These are phyloP conservation scores for Litchi chinensis DNA, from an alignment of 345 rosid genomes.

Conservation along the genomic window DNA sequence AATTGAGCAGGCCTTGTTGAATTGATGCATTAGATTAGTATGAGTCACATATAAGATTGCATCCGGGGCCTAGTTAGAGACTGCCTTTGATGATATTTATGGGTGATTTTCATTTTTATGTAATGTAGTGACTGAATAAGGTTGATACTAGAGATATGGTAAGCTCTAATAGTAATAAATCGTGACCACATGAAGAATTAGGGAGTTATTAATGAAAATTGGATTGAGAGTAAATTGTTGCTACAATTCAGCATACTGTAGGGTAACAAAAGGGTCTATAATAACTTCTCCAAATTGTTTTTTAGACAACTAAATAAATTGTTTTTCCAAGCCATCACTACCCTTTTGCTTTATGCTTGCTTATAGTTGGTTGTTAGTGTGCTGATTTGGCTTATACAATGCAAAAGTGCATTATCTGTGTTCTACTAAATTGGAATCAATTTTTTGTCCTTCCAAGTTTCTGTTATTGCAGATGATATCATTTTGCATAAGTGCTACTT, in stretches of 20 bases:
- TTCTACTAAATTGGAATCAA: background rate
- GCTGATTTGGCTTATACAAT: background rate
- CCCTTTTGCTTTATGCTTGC: background rate
- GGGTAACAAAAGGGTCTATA: background rate
- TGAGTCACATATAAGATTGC: constrained; percentile 64
- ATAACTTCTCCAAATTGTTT: background rate
- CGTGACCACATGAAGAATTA: background rate
- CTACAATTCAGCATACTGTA: background rate
- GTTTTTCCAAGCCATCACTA: background rate
- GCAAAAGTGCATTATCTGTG: background rate
- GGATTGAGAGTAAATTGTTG: background rate
- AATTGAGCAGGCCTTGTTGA: background rate
- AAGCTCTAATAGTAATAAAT: background rate
- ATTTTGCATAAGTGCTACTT: background rate
- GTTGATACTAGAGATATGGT: background rate
- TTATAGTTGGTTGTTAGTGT: background rate
- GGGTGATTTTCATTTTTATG: background rate
- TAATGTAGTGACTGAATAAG: background rate
- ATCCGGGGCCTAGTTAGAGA: constrained; percentile 82
- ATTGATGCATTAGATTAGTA: background rate
- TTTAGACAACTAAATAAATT: background rate
- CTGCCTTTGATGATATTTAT: constrained; percentile 25
- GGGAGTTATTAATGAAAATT: background rate
- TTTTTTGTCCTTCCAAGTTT: constrained; percentile 54
- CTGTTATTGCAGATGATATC: constrained; percentile 95